Conservation (phyloP, 1,284 basidiomycete genomes). For the Mycena sp. region DNA sequence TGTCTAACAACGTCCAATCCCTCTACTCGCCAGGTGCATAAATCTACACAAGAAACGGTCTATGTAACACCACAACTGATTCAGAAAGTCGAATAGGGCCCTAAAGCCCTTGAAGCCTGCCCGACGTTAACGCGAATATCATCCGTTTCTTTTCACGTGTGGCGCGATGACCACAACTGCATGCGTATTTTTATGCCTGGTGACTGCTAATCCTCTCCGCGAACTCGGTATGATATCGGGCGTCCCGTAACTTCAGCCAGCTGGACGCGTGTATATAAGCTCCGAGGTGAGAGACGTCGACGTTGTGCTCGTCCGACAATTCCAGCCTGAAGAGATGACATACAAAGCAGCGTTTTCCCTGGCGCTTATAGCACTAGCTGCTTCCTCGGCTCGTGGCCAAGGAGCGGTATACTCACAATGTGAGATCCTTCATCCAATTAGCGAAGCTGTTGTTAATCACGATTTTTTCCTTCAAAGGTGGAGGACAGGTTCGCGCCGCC, state of each 20-base stretch:
- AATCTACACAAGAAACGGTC: too few relatives aligned
- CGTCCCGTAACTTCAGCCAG: neutral
- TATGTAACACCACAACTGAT: too few relatives aligned
- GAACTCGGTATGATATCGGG: conserved; percentile 18
- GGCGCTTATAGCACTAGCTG: neutral
- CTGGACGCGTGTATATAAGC: conserved; percentile 5
- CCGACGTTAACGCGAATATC: conserved; percentile 27
- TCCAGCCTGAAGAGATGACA: conserved; percentile 2
- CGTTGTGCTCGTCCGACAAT: too few relatives aligned
- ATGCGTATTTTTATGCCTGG: neutral
- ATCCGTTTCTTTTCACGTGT: conserved; percentile 12
- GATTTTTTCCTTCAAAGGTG: neutral
- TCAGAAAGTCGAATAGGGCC: too few relatives aligned
- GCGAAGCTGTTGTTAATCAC: too few relatives aligned
- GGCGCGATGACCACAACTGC: neutral
- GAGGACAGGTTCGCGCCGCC: conserved; percentile 5
- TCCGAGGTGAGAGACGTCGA: neutral
- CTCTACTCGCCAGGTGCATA: too few relatives aligned
- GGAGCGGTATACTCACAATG: conserved; percentile 11
- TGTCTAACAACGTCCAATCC: too few relatives aligned
- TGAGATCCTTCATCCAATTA: neutral
- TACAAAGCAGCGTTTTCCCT: conserved; percentile 7
- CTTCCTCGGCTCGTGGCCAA: conserved; percentile 8
- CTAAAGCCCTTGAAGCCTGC: too few relatives aligned
- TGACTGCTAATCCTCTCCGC: conserved; percentile 1